Evolutionary conservation across 2,329 filamentous ascomycete species (phyloP).

Genomic region (Penicillium sp.): DNA sequence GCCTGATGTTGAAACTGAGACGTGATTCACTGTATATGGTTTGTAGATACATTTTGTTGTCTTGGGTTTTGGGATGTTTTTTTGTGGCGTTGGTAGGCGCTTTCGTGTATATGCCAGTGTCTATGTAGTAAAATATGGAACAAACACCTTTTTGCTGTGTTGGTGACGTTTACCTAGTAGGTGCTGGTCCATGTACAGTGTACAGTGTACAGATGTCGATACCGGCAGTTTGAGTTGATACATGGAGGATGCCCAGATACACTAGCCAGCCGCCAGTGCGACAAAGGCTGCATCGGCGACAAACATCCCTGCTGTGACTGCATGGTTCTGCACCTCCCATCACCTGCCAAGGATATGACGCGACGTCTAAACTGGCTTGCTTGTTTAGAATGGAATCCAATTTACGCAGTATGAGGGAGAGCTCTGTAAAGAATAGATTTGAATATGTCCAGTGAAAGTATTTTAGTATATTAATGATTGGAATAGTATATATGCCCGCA

Average conservation of each 20-base stretch:
- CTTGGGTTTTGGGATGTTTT: not conserved
- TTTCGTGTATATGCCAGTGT: not conserved
- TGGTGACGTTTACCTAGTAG: not conserved
- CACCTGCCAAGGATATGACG: slow-evolving; percentile 7
- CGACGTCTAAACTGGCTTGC: not conserved
- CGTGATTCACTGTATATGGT: slow-evolving; percentile 19
- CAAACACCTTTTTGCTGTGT: not conserved
- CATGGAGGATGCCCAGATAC: too few relatives aligned
- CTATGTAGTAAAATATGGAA: not conserved
- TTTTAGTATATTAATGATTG: not conserved
- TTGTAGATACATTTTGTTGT: not conserved
- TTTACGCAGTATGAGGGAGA: too few relatives aligned
- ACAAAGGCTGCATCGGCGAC: not conserved
- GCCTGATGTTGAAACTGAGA: slow-evolving; percentile 84
- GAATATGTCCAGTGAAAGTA: not conserved
- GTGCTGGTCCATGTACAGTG: too few relatives aligned
- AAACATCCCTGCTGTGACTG: not conserved
- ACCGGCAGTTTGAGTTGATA: too few relatives aligned
- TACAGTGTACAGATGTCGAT: too few relatives aligned
- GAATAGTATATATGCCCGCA: not conserved
- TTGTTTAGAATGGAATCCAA: too few relatives aligned
- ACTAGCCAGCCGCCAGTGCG: not conserved
- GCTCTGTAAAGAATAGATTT: too few relatives aligned
- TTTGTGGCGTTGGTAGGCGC: not conserved
- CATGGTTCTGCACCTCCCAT: not conserved